Evolutionary conservation across 495 filamentous ascomycete species (phyloP).

Genomic region (Penicillium odoratum): DNA sequence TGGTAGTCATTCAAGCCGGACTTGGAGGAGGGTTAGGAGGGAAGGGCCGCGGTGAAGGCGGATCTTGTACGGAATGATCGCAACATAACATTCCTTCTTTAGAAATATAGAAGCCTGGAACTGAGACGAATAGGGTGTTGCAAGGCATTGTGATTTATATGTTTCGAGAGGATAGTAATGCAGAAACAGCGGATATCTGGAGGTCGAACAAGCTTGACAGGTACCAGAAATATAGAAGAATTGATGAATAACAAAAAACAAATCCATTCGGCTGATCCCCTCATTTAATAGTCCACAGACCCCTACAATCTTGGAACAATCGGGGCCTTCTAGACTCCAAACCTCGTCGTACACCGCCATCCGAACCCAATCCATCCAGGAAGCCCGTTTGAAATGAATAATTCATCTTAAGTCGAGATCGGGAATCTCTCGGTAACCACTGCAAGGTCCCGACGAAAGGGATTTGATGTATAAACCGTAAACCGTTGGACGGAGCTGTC

Average conservation of each 20-base stretch:
- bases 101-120: slow-evolving; percentile 4
- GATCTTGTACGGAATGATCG: slow-evolving; percentile 33
- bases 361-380: slow-evolving; percentile 29
- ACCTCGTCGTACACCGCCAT: slow-evolving; percentile 40
- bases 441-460: slow-evolving; percentile 44
- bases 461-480: slow-evolving; percentile 36
- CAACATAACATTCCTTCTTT: slow-evolving; percentile 11
- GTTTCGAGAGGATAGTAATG: background rate
- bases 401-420: slow-evolving; percentile 22
- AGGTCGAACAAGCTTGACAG: no score
- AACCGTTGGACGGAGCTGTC: slow-evolving; percentile 27
- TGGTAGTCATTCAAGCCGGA: slow-evolving; percentile 30
- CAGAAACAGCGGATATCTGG: background rate
- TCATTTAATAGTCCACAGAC: slow-evolving; percentile 24
- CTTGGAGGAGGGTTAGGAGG: slow-evolving; percentile 48
- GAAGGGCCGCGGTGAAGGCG: slow-evolving; percentile 42
- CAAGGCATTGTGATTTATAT: slow-evolving; percentile 11
- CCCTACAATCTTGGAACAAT: slow-evolving; percentile 1
- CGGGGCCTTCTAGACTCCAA: slow-evolving; percentile 16
- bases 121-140: background rate
- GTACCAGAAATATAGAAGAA: no score
- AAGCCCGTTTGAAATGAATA: slow-evolving; percentile 27
- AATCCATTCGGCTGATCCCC: slow-evolving; percentile 4
- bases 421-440: slow-evolving; percentile 20
- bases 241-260: background rate